Evolutionary conservation across 768 basidiomycete genomes (phyloP), one percentile per base, ranked within the genome.

Genomic region (Tylopilus subfusipes): DNA sequence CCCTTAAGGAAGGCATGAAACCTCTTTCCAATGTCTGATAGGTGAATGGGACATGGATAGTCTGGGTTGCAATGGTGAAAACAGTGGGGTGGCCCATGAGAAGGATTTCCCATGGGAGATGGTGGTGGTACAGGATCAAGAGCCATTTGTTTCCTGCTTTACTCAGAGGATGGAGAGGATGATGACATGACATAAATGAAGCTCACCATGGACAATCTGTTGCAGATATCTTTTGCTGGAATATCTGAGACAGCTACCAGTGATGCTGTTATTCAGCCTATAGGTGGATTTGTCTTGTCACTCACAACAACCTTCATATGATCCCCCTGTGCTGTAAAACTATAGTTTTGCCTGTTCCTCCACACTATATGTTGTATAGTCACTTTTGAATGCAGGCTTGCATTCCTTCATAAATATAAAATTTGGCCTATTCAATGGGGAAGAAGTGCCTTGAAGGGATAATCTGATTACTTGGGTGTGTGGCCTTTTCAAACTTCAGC

Each of bases 141-240:
- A 27, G 25, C 4, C 25, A 27, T 27, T 27, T 7, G 7, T 27
- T 34, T 55, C 27, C 45, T 47, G 10, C 54, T 47, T n/a, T 55
- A 56, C 25, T 27, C 31, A 3, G 25, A 29, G 12, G 21, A 24
- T 11, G 42, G 11, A 19, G 45, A 6, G 19, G 52, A 21, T 3
- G 54, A 31, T 27, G 54, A 40, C n/a, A 24, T n/a, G 5, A 19
- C 18, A 6, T 55, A 53, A 44, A 42, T 42, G 55, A 56, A 55
- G 18, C 43, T 47, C 19, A 6, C 14, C 18, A 55, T 30, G 19
- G 53, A 54, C 54, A 55, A 54, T 14, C 13, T 46, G 19, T 29
- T 56, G 3, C 53, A 44, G 18, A 42, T 56, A 24, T 22, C 39
- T 18, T 55, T 18, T 39, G 12, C 34, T 18, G 53, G 33, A n/a